These are phyloP conservation scores for Nidularia sp. DNA, from an alignment of 768 basidiomycete species.

Conservation along the genomic window DNA sequence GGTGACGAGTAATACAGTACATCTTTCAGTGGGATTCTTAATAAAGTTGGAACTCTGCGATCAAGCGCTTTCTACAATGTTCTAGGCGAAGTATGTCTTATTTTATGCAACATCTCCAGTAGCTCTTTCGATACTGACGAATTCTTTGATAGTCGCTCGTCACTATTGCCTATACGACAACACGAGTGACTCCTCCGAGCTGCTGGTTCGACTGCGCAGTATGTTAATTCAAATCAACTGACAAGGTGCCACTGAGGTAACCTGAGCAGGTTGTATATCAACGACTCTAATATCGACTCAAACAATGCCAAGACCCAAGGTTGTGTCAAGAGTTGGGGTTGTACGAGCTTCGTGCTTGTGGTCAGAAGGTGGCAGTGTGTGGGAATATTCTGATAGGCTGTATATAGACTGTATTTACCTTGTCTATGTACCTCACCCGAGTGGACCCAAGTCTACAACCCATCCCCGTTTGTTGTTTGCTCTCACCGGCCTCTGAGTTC, in stretches of 20 bases:
- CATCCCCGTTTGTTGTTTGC: too few species aligned
- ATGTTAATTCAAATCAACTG: neutral
- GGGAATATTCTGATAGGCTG: too few species aligned
- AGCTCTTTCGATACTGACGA: neutral
- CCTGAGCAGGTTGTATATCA: slow-evolving; percentile 30
- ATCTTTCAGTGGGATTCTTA: slow-evolving; percentile 38
- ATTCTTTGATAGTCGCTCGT: slow-evolving; percentile 27
- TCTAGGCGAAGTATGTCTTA: slow-evolving; percentile 33
- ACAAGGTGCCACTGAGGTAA: neutral
- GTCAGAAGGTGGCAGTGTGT: too few species aligned
- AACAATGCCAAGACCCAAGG: slow-evolving; percentile 41
- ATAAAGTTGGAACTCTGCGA: slow-evolving; percentile 45
- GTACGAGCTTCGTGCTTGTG: too few species aligned
- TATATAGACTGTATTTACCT: too few species aligned
- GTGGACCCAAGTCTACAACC: too few species aligned
- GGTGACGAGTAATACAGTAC: neutral
- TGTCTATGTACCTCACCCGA: too few species aligned
- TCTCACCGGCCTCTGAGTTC: too few species aligned
- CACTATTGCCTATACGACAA: slow-evolving; percentile 40
- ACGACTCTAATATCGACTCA: slow-evolving; percentile 46
- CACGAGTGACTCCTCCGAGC: slow-evolving; percentile 15
- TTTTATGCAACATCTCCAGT: neutral
- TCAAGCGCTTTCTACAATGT: slow-evolving; percentile 45
- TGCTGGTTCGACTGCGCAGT: slow-evolving; percentile 39
- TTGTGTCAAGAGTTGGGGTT: neutral